Conservation (phyloP, 1,284 basidiomycete genomes). For the Boletellus deceptivus region DNA sequence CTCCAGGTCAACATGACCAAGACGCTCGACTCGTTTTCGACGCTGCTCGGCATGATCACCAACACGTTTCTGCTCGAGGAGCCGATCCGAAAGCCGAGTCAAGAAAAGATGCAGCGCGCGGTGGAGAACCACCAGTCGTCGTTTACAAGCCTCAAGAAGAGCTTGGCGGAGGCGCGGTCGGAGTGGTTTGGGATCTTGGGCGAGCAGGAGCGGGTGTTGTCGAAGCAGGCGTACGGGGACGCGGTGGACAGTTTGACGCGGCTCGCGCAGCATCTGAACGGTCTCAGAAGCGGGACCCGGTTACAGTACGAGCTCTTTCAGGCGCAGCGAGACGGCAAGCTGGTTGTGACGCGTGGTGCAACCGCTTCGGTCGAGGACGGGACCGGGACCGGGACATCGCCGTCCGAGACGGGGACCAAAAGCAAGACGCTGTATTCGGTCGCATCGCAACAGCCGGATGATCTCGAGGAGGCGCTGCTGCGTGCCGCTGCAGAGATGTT, state of each 20-base stretch:
- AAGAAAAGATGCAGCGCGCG: slow-evolving; percentile 68
- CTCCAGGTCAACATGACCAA: slow-evolving; percentile 83
- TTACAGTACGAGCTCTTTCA: slow-evolving; percentile 79
- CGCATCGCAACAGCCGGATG: slow-evolving; percentile 28
- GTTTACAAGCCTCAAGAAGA: slow-evolving; percentile 85
- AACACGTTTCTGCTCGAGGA: slow-evolving; percentile 85
- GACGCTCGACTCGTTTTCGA: slow-evolving; percentile 85
- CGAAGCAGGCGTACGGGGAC: slow-evolving; percentile 72
- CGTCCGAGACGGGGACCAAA: slow-evolving; percentile 1
- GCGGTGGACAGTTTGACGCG: slow-evolving; percentile 81
- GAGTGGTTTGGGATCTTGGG: slow-evolving; percentile 62
- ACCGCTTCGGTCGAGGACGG: slow-evolving; percentile 11
- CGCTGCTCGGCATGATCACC: slow-evolving; percentile 77
- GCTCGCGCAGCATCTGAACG: slow-evolving; percentile 88
- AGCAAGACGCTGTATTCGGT: slow-evolving; percentile 11
- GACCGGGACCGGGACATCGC: too few relatives aligned
- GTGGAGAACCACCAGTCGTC: slow-evolving; percentile 82
- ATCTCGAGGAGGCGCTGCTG: slow-evolving; percentile 59
- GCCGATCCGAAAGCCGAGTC: slow-evolving; percentile 48
- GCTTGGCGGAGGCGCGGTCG: slow-evolving; percentile 78
- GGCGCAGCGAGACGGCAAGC: slow-evolving; percentile 58
- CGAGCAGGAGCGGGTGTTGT: slow-evolving; percentile 40
- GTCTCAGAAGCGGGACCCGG: slow-evolving; percentile 78
- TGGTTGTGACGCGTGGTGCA: slow-evolving; percentile 35
- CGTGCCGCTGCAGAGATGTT: slow-evolving; percentile 75